Evolutionary conservation across 2,329 filamentous ascomycete species (phyloP), one percentile per base, ranked within the genome.

Genomic region (Claviceps sp.): DNA sequence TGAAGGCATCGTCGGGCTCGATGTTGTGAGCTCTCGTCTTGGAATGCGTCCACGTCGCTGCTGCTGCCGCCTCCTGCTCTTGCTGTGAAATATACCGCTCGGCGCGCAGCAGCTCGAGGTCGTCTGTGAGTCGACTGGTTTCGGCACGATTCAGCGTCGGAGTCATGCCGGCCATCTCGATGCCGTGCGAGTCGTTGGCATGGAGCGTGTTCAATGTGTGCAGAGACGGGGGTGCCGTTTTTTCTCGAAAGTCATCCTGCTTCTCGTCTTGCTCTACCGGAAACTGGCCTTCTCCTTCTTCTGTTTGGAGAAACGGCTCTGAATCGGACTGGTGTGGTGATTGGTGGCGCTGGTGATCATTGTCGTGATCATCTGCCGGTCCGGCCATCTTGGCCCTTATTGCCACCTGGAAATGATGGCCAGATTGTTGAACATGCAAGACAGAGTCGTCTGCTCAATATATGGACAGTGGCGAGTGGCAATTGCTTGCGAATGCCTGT

Each of bases 81-180:
- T 73, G 66, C 14, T 68, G 64, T 6, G 73, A 75, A 14, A 75
- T 66, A 45, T 70, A 58, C 2, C 71, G 68, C 56, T 76, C 73
- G 45, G 71, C 66, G 3, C 73, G 71, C 22, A 76, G 63, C 5
- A 77, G 63, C 52, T 76, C 74, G 16, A 77, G 66, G 48, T 76
- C 72, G 50, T 77, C 74, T 47, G 70, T 68, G 16, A 76, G 60
- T 3, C 73, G 67, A 52, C 59, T 64, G 29, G 61, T 62, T 45
- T 69, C 62, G 39, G 64, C 64, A 9, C 66, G 64, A 45, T 62
- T 61, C 13, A 54, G 55, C 1, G 59, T 56, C 1, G 63, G 61
- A 2, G 63, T 63, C 34, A 56, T 47, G 29, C 34, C 14, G 9
- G 45, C 47, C 20, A 56, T 56, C 16, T 56, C 55, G 11, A 59